Evolutionary conservation across 192 early-diverging fungal species (phyloP).

Genomic region (Umbelopsis vinacea): DNA sequence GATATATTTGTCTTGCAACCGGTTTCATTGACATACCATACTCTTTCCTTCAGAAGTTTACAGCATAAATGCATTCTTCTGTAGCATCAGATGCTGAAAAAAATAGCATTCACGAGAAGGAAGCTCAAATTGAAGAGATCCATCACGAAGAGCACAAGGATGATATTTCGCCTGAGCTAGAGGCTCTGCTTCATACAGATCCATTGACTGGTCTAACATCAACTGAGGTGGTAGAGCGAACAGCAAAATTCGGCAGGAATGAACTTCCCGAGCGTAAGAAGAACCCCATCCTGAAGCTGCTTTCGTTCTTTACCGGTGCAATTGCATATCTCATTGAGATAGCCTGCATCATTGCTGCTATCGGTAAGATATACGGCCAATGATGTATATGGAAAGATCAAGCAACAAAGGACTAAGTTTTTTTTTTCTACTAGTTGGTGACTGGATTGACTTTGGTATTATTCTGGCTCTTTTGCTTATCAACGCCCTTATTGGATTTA

Average conservation of each 20-base stretch:
- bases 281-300: conserved; percentile 81
- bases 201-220: conserved; percentile 77
- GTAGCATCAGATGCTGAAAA: neutral
- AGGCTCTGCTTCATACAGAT: conserved; percentile 79
- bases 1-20: neutral
- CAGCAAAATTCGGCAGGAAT: conserved; percentile 76
- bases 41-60: neutral
- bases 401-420: neutral
- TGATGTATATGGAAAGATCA: neutral
- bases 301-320: conserved; percentile 83
- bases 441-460: conserved; percentile 79
- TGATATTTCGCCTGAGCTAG: conserved; percentile 77
- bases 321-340: conserved; percentile 89
- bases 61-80: neutral
- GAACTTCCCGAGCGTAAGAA: conserved; percentile 80
- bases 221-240: conserved; percentile 71
- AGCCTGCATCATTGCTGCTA: conserved; percentile 74
- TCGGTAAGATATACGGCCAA: conserved; percentile 38
- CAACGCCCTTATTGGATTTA: conserved; percentile 89
- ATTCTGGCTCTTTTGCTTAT: conserved; percentile 73
- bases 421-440: conserved; percentile 29
- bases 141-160: conserved; percentile 71
- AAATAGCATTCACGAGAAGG: conserved; percentile 37
- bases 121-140: conserved; percentile 65
- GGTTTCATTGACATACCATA: neutral